Percentiles rank a stretch among this genome's conserved stretches.
These are phyloP conservation scores for Pyrenopolyporus hunteri DNA, from an alignment of 495 filamentous ascomycete genomes.

Conservation along the genomic window DNA sequence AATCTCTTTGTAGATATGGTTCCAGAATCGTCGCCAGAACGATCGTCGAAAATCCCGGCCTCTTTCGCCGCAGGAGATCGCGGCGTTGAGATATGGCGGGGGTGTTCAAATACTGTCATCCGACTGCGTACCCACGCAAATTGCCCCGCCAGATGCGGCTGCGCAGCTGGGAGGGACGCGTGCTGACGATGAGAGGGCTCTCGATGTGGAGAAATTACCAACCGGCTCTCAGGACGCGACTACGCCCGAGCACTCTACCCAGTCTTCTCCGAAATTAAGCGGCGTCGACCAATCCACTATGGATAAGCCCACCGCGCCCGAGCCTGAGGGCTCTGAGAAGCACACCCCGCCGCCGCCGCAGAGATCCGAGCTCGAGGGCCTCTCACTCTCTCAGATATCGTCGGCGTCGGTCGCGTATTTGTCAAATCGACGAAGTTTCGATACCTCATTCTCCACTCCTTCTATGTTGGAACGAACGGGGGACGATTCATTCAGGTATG, in stretches of 20 bases:
- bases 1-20: constrained; percentile 81
- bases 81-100: constrained; percentile 61
- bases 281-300: background rate
- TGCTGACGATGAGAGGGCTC: constrained; percentile 14
- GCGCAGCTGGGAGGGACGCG: constrained; percentile 10
- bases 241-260: constrained; percentile 25
- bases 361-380: constrained; percentile 14
- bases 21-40: constrained; percentile 96
- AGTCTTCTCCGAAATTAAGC: constrained; percentile 26
- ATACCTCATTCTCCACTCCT: constrained; percentile 47
- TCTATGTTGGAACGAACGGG: constrained; percentile 36
- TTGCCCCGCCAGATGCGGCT: constrained; percentile 21
- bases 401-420: constrained; percentile 47
- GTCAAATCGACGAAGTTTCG: constrained; percentile 48
- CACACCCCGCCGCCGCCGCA: constrained; percentile 27
- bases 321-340: constrained; percentile 6
- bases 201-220: constrained; percentile 17
- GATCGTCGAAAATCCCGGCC: constrained; percentile 89
- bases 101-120: constrained; percentile 59
- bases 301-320: background rate
- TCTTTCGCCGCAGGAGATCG: constrained; percentile 79
- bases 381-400: constrained; percentile 38
- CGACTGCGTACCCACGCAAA: constrained; percentile 48
- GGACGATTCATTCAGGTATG: constrained; percentile 49
- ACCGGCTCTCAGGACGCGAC: constrained; percentile 18